A percentile compares a stretch with the other conserved stretches of the same genome.
Conservation (phyloP, 108 stramenopile species). For the Cyclostephanos tholiformis region DNA sequence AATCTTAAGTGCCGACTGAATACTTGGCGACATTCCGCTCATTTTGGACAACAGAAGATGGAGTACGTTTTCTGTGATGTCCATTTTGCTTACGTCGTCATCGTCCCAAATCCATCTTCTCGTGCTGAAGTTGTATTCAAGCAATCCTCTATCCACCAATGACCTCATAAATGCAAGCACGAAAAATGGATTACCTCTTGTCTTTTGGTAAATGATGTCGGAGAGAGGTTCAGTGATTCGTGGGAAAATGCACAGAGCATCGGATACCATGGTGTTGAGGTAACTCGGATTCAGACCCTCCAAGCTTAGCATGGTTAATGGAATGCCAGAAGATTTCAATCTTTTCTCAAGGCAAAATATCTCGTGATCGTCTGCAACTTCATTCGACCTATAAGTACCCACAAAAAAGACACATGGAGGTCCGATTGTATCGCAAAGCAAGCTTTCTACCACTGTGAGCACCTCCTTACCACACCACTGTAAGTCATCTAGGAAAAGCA, state of each 20-base stretch:
- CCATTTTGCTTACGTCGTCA: too few species aligned
- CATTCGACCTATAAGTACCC: too few species aligned
- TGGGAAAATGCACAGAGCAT: slow-evolving; percentile 23
- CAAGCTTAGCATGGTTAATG: background rate
- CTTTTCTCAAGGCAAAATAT: slow-evolving; percentile 24
- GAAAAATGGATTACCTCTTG: slow-evolving; percentile 42
- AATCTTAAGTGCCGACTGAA: background rate
- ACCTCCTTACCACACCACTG: too few species aligned
- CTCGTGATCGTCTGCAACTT: slow-evolving; percentile 14
- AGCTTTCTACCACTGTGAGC: too few species aligned
- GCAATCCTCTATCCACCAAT: slow-evolving; percentile 14
- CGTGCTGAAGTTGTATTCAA: slow-evolving; percentile 20
- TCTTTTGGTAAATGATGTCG: slow-evolving; percentile 27
- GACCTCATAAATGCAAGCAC: slow-evolving; percentile 30
- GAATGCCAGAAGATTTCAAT: slow-evolving; percentile 12
- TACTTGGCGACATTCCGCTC: background rate
- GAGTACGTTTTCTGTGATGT: too few species aligned
- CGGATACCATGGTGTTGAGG: too few species aligned
- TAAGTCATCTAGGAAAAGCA: too few species aligned
- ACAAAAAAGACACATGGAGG: too few species aligned
- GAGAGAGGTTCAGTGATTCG: slow-evolving; percentile 37
- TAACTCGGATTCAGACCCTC: slow-evolving; percentile 31
- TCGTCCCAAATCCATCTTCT: slow-evolving; percentile 42
- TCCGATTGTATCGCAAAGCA: slow-evolving; percentile 32
- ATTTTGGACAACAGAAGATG: slow-evolving; percentile 47